Evolutionary conservation across 345 rosid species (phyloP).

Genomic region (Brassica cretica): DNA sequence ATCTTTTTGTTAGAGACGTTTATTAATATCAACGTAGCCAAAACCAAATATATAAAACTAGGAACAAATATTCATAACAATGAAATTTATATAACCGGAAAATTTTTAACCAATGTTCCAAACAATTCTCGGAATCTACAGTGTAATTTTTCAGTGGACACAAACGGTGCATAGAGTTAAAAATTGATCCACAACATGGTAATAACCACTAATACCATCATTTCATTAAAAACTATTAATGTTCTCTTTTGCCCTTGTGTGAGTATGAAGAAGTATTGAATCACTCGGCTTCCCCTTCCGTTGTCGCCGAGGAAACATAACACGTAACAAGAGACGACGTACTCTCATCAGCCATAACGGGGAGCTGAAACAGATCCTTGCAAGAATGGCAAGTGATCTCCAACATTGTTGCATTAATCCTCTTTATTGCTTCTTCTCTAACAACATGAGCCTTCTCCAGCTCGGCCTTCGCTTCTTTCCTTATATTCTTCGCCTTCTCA

Average conservation of each 20-base stretch:
- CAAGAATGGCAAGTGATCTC: constrained; percentile 82
- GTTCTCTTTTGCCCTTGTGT: not conserved
- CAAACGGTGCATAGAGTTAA: not conserved
- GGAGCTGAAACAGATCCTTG: constrained; percentile 59
- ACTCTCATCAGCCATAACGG: constrained; percentile 31
- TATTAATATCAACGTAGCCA: not conserved
- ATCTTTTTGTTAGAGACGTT: not conserved
- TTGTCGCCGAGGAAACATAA: constrained; percentile 35
- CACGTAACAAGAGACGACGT: constrained; percentile 33
- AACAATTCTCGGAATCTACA: constrained; percentile 1
- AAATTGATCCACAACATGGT: constrained; percentile 12
- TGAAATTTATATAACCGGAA: not conserved
- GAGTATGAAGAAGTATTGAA: constrained; percentile 5
- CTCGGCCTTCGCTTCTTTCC: constrained; percentile 82
- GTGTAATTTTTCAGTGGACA: not conserved
- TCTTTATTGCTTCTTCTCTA: constrained; percentile 65
- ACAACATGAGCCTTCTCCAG: constrained; percentile 62
- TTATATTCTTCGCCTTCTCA: constrained; percentile 69
- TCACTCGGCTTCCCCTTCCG: constrained; percentile 28
- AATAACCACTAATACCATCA: constrained; percentile 5
- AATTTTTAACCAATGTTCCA: not conserved
- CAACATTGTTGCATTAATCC: constrained; percentile 58
- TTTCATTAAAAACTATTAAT: not conserved
- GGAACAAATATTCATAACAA: not conserved
- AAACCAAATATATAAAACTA: not conserved